Conservation (phyloP, 305 asterid genomes). For the Fraxinus paxiana region DNA sequence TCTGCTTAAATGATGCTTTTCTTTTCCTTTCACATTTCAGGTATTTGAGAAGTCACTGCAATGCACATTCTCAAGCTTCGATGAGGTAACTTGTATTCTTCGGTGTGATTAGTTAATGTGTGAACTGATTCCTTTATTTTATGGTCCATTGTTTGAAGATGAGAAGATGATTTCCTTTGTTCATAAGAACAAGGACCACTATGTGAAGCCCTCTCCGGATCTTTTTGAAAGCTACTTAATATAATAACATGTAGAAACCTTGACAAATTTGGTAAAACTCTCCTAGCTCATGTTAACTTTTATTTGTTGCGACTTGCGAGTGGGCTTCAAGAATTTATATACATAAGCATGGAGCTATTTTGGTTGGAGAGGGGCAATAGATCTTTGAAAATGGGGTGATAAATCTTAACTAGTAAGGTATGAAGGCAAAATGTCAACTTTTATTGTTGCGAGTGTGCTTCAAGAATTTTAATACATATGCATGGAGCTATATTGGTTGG, state of each 20-base stretch:
- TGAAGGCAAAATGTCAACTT: not conserved
- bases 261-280: not conserved
- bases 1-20: constrained; percentile 4
- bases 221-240: not conserved
- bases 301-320: not conserved
- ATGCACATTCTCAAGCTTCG: constrained; percentile 70
- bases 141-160: constrained; percentile 5
- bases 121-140: constrained; percentile 7
- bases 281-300: not conserved
- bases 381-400: not conserved
- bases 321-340: not conserved
- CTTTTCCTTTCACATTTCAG: constrained; percentile 40
- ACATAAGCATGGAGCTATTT: not conserved
- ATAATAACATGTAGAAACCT: not conserved
- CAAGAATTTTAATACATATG: not conserved
- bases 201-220: not conserved
- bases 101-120: constrained; percentile 14
- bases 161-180: not conserved
- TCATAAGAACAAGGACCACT: not conserved
- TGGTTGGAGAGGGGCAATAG: not conserved
- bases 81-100: constrained; percentile 52
- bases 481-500: not conserved
- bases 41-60: constrained; percentile 73
- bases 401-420: not conserved
- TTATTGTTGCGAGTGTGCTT: not conserved